Base-by-base conservation (phyloP, 2,329 filamentous ascomycete species). In the Microdochium nivale region DNA sequence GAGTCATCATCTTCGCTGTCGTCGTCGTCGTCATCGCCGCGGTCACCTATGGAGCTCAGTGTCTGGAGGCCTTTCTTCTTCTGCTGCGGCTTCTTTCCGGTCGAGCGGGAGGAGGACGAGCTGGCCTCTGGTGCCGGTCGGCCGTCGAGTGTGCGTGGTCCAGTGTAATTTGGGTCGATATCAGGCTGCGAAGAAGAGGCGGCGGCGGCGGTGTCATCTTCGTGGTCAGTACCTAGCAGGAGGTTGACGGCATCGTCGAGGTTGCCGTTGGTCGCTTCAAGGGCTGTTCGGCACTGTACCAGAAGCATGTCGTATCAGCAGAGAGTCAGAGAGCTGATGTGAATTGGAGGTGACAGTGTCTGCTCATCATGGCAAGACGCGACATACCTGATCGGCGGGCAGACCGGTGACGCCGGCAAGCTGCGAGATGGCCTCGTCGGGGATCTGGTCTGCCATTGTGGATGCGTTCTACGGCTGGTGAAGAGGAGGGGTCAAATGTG, bases 251-350 rank as follows among this genome's bases (percentile, higher is more conserved):
- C 86, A 10, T 74, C 70, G 57, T 78, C 74, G 44, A 88, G 69
- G 60, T 90, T 78, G 84, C 87, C 90, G 56, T 78, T 70, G 60
- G 78, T 83, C 33, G 78, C 76, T 23, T 75, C 72, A 8, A 92
- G 80, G 58, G 87, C 87, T 54, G 84, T 76, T 52, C 75, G 74
- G 47, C 87, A 87, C 86, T 90, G 55, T 14, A 16, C n/a, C 14
- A 2, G 25, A 32, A 27, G 2, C 16, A 21, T 32, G 10, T 13
- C 25, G 48, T 43, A 53, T 58, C 51, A 58, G 54, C 33, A 40
- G 43, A 32, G 13, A 49, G 11, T 48, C 21, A 25, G n/a, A n/a
- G 27, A 30, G 27, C 27, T 30, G 27, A 11, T 25, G 37, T 30
- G 35, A 33, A 11, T 32, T 14, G 30, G 30, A 14, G 30, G 8